A percentile compares a stretch with the other conserved stretches of the same genome.
Evolutionary conservation across 2,329 filamentous ascomycete genomes (phyloP).

Genomic region (Verticillium isaacii): DNA sequence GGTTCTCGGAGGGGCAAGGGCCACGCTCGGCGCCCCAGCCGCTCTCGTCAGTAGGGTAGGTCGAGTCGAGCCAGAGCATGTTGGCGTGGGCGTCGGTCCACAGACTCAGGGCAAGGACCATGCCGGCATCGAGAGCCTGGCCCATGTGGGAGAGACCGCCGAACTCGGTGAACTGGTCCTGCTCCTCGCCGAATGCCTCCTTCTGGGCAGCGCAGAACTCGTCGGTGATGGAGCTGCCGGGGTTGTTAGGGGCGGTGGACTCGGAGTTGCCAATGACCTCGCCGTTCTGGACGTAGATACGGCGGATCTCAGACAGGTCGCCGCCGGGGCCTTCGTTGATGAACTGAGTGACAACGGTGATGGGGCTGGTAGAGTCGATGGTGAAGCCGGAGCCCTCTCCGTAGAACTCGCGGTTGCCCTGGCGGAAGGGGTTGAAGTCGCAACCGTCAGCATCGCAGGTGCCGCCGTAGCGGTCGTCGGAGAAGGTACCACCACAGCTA

Average conservation of each 20-base stretch:
- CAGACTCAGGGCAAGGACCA: constrained; percentile 45
- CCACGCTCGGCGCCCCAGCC: constrained; percentile 47
- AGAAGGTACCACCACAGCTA: constrained; percentile 49
- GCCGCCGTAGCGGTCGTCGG: constrained; percentile 51
- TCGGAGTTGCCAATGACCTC: constrained; percentile 51
- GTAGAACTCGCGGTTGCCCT: constrained; percentile 60
- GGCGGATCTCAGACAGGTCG: constrained; percentile 54
- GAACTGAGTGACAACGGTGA: constrained; percentile 68
- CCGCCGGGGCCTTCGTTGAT: constrained; percentile 37
- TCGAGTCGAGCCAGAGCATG: constrained; percentile 73
- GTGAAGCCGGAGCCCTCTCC: constrained; percentile 46
- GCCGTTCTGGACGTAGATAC: constrained; percentile 62
- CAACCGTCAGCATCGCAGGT: constrained; percentile 66
- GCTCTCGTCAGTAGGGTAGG: constrained; percentile 48
- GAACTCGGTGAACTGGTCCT: constrained; percentile 43
- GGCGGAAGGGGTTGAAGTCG: constrained; percentile 65
- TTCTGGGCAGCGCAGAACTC: constrained; percentile 57
- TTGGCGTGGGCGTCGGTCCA: constrained; percentile 60
- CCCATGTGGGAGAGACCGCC: constrained; percentile 57
- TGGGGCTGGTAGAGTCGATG: constrained; percentile 53
- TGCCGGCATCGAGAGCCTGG: constrained; percentile 32
- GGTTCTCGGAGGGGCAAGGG: constrained; percentile 45
- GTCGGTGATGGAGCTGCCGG: constrained; percentile 47
- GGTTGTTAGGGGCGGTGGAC: constrained; percentile 29
- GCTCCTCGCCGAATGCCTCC: constrained; percentile 49